Percentiles rank a stretch among this genome's conserved stretches.
These are phyloP conservation scores for Alternaria sp. DNA, from an alignment of 2,329 filamentous ascomycete genomes.

Conservation along the genomic window DNA sequence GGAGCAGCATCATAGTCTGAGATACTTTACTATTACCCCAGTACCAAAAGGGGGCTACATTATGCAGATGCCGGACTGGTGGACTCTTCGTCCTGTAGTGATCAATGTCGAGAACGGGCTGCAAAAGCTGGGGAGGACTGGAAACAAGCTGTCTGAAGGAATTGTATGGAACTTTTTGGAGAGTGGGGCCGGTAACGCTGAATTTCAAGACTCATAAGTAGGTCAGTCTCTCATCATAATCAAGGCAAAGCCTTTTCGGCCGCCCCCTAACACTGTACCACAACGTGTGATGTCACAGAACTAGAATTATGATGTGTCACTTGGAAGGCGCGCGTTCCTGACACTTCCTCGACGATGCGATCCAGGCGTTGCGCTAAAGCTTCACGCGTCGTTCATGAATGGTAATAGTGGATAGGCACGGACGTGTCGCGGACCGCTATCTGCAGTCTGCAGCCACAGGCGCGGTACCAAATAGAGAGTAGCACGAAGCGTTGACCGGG, in stretches of 20 bases:
- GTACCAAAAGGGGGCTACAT: slow-evolving; percentile 14
- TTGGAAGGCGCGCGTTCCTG: background rate
- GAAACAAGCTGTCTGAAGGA: slow-evolving; percentile 12
- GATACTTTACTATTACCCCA: slow-evolving; percentile 12
- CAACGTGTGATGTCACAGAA: background rate
- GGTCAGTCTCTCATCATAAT: background rate
- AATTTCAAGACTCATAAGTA: background rate
- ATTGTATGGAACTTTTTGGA: slow-evolving; percentile 11
- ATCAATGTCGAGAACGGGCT: slow-evolving; percentile 2
- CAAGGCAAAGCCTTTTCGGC: background rate
- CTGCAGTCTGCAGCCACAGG: slow-evolving; percentile 17
- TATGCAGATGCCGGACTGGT: slow-evolving; percentile 22
- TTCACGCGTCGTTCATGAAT: background rate
- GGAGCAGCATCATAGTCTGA: background rate
- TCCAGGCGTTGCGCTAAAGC: slow-evolving; percentile 2
- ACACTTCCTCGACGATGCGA: background rate
- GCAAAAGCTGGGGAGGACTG: slow-evolving; percentile 8
- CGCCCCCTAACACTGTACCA: background rate
- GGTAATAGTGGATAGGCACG: slow-evolving; percentile 6
- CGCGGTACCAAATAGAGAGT: slow-evolving; percentile 10
- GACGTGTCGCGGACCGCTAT: slow-evolving; percentile 13
- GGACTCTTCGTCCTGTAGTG: slow-evolving; percentile 13
- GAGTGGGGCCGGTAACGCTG: background rate
- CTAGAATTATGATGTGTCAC: background rate
- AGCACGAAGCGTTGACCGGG: slow-evolving; percentile 10